Evolutionary conservation across 2,329 filamentous ascomycete species (phyloP), one percentile per base, ranked within the genome.

Genomic region (Colletotrichum viniferum): DNA sequence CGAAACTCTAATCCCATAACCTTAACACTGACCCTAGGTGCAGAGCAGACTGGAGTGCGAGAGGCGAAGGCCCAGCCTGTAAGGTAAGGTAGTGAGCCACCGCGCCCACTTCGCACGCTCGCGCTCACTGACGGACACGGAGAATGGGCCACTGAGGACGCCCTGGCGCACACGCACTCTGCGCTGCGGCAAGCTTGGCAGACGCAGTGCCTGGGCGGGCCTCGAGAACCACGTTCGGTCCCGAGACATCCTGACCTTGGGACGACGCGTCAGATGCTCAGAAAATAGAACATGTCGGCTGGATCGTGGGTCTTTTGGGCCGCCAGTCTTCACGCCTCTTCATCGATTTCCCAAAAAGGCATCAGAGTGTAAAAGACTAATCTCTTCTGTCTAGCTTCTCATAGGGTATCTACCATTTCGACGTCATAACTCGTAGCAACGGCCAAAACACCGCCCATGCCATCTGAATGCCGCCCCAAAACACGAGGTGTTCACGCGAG

Each of bases 261-360:
- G 55, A 72, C 32, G 52, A 75, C 56, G 73, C 69, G 48, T 52
- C 63, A 63, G 62, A 68, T 67, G 38, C 28, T 13, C 26, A 14
- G 28, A 67, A 58, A 68, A 73, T 75, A 68, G 62, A 34, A 58
- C 13, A 43, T 43, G 24, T 62, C 43, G 30, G 36, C 38, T 30
- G 62, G 62, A 73, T 75, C 69, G 61, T 24, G 24, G 30, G 30
- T 63, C 21, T 43, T 38, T 28, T 32, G 21, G 61, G 21, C 30
- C 13, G 4, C 21, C 36, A 48, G 18, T 6, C 0, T 7, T 61
- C 16, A 32, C 28, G 3, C 34, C 24, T 64, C 64, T 52, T 6
- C 56, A 75, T 73, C 43, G 56, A 36, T 18, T 72, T 34, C 73
- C 69, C 30, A 60, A 75, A 58, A 24, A 56, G 69, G 69, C 38